Base-by-base conservation (phyloP, 2,329 filamentous ascomycete species). In the Neonectria punicea region DNA sequence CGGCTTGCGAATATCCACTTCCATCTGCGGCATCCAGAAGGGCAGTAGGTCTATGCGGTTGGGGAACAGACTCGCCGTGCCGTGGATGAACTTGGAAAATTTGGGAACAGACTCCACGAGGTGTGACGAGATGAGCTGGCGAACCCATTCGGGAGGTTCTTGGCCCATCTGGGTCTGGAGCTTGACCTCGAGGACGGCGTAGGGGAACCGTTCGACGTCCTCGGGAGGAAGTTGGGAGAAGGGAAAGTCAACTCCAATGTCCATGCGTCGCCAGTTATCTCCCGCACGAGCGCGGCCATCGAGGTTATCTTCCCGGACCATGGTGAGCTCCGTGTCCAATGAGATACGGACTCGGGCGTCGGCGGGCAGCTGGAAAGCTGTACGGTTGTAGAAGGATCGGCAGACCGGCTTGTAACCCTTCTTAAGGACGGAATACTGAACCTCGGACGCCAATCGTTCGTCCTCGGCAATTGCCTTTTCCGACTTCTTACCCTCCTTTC, bases 81-180 rank as follows among this genome's bases (percentile, higher is more conserved):
- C 96, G 79, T 99, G 96, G 63, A 99, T 98, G 79, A 98, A 99
- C 82, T 99, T 99, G 76, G 94, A 98, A 81, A 98, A 99, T 78
- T 99, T 99, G 67, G 96, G 96, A 2, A 99, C 94, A n/a, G 96
- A 94, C 81, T 99, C 96, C 2, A 99, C 96, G 16, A 99, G 86
- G 81, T 99, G 96, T 67, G 94, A 97, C 13, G 93, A 87, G 49
- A 94, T 97, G 56, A 99, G 86, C 76, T 98, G 93, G 22, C 94
- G 91, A 73, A 99, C 95, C 96, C 96, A 99, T 76, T 97, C 92
- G 0, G 96, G 96, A 14, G 96, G 93, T 76, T 98, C 94, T 79
- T 98, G 94, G 43, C 96, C 96, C 61, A 92, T 90, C 79, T 98
- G 95, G 1, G 96, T 99, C 81, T 99, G 96, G 20, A 99, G 87